Conservation (phyloP, 306 rosid genomes). For the Vigna trinervia region DNA sequence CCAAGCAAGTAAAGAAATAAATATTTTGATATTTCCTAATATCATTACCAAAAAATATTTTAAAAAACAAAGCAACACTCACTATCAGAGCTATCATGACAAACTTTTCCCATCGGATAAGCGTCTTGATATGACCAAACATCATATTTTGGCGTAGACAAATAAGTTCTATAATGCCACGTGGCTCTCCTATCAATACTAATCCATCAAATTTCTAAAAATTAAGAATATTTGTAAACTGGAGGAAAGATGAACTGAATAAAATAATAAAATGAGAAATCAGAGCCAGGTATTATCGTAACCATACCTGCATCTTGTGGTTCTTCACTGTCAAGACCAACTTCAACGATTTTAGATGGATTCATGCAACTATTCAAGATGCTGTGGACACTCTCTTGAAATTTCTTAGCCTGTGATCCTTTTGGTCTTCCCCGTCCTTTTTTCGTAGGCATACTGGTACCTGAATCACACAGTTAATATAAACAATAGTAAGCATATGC, state of each 20-base stretch:
- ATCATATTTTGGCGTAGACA: neutral
- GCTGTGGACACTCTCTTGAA: slow-evolving; percentile 3
- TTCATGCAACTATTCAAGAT: neutral
- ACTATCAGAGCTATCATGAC: neutral
- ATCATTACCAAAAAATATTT: too few relatives aligned
- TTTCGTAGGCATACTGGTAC: slow-evolving; percentile 32
- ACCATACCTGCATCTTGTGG: slow-evolving; percentile 32
- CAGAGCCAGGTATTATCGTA: neutral
- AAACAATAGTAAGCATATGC: neutral
- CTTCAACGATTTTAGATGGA: slow-evolving; percentile 14
- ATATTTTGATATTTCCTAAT: too few relatives aligned
- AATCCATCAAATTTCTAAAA: neutral
- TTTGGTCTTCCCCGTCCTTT: slow-evolving; percentile 37
- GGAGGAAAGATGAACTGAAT: neutral
- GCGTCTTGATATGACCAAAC: neutral
- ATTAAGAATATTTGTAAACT: neutral
- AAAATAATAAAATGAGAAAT: neutral
- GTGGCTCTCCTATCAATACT: neutral
- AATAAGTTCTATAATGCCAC: neutral
- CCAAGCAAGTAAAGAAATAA: neutral
- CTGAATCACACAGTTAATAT: slow-evolving; percentile 5
- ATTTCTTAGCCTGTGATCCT: slow-evolving; percentile 5
- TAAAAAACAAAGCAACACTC: neutral
- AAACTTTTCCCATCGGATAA: neutral
- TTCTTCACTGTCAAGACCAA: slow-evolving; percentile 17